Evolutionary conservation across 192 early-diverging fungal genomes (phyloP), one percentile per base, ranked within the genome.

Genomic region (Umbelopsis ramanniana): DNA sequence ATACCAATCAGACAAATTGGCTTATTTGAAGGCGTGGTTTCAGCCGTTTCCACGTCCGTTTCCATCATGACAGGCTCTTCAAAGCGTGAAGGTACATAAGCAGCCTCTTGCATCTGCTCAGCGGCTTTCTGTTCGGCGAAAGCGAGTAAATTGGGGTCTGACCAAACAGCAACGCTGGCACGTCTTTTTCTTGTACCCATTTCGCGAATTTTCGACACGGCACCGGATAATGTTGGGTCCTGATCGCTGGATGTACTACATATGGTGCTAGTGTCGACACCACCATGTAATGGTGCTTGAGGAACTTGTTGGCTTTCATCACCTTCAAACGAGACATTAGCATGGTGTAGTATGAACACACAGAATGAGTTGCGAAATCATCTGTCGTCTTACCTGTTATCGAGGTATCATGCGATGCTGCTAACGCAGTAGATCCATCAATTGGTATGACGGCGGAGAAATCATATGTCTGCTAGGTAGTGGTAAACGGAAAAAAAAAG

Each of bases 151-250:
- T 86, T 75, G 48, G 89, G 88, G 68, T 94, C 92, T 0, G 88
- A 80, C 93, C 93, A 94, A 2, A 94, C 92, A 4, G 93, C 93
- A 8, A 94, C 90, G 54, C 90, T 92, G 23, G 83, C 89, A 21
- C 92, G 77, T 47, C 93, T 52, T 45, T 76, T 75, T 46, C 77
- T 73, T 0, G 74, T 80, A 17, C 68, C 80, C n/a, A 73, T 76
- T 23, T 73, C 70, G 26, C 76, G 74, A 0, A 84, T 46, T 17
- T 76, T 63, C 9, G 60, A 63, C 11, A 82, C 79, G 1, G 82
- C 73, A n/a, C 72, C 78, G 24, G 75, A 72, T 33, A 66, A 52
- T 0, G 82, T 79, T 11, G 81, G 81, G 4, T 86, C 85, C n/a
- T 47, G 46, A 43, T 76, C 50, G 35, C 66, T 70, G 12, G 81